These are phyloP conservation scores for Microcos paniculata DNA, from an alignment of 345 rosid genomes.

Conservation along the genomic window DNA sequence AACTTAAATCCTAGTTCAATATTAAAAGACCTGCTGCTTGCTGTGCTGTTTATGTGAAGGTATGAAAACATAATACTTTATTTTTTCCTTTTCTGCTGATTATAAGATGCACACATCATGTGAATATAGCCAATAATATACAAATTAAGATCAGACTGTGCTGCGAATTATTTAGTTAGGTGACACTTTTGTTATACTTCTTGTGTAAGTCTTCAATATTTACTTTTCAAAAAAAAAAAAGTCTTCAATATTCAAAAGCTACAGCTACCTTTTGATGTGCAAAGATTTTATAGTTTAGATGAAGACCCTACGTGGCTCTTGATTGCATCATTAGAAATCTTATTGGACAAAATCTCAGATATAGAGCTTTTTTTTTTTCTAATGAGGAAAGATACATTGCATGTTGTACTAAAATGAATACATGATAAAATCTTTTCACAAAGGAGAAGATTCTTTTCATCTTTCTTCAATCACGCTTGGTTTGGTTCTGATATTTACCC, in stretches of 20 bases:
- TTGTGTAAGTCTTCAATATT: neutral
- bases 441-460: neutral
- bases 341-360: too few relatives aligned
- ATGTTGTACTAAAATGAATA: too few relatives aligned
- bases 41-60: neutral
- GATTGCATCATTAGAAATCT: neutral
- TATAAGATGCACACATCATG: neutral
- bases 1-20: too few relatives aligned
- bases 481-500: too few relatives aligned
- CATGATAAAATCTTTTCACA: neutral
- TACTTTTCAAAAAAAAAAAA: too few relatives aligned
- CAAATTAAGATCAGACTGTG: neutral
- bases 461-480: neutral
- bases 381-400: too few relatives aligned
- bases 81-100: neutral
- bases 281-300: neutral
- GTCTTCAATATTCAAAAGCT: neutral
- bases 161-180: neutral
- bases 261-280: neutral
- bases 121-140: too few relatives aligned
- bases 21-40: neutral
- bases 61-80: too few relatives aligned
- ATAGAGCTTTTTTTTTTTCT: neutral
- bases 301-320: neutral
- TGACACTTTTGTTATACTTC: neutral